These are phyloP conservation scores for Cladobotryum mycophilum DNA, from an alignment of 2,329 filamentous ascomycete genomes.

Conservation along the genomic window DNA sequence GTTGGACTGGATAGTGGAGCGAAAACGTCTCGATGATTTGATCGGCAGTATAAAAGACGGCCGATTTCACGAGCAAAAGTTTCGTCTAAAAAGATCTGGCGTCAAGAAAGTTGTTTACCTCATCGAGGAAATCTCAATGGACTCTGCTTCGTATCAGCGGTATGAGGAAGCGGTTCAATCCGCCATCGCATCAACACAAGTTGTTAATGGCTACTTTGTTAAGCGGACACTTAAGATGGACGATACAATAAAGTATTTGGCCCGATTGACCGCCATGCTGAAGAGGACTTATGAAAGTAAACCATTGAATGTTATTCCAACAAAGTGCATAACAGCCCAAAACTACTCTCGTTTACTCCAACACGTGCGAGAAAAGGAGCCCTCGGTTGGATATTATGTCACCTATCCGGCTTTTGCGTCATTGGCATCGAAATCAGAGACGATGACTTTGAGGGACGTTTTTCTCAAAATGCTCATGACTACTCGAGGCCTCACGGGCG, in stretches of 20 bases:
- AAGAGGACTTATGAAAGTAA: slow-evolving; percentile 57
- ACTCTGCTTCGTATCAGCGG: slow-evolving; percentile 44
- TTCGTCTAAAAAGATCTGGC: slow-evolving; percentile 65
- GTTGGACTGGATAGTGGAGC: slow-evolving; percentile 74
- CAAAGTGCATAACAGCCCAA: slow-evolving; percentile 51
- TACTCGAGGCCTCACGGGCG: slow-evolving; percentile 65
- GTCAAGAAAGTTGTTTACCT: slow-evolving; percentile 74
- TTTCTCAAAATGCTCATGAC: slow-evolving; percentile 86
- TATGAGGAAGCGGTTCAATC: slow-evolving; percentile 64
- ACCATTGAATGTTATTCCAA: slow-evolving; percentile 59
- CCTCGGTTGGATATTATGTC: slow-evolving; percentile 50
- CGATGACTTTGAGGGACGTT: slow-evolving; percentile 65
- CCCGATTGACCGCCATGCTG: slow-evolving; percentile 63
- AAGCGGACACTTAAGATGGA: slow-evolving; percentile 71
- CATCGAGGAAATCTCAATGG: slow-evolving; percentile 64
- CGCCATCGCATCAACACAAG: slow-evolving; percentile 69
- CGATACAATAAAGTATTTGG: slow-evolving; percentile 70
- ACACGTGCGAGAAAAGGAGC: slow-evolving; percentile 49
- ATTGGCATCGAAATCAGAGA: slow-evolving; percentile 68
- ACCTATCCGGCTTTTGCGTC: slow-evolving; percentile 67
- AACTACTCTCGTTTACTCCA: slow-evolving; percentile 61
- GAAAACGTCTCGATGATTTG: slow-evolving; percentile 74
- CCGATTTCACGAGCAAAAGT: slow-evolving; percentile 79
- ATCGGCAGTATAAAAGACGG: slow-evolving; percentile 77
- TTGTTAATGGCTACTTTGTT: slow-evolving; percentile 72